Conservation (phyloP, 345 rosid genomes). For the Eucalyptus marginata region DNA sequence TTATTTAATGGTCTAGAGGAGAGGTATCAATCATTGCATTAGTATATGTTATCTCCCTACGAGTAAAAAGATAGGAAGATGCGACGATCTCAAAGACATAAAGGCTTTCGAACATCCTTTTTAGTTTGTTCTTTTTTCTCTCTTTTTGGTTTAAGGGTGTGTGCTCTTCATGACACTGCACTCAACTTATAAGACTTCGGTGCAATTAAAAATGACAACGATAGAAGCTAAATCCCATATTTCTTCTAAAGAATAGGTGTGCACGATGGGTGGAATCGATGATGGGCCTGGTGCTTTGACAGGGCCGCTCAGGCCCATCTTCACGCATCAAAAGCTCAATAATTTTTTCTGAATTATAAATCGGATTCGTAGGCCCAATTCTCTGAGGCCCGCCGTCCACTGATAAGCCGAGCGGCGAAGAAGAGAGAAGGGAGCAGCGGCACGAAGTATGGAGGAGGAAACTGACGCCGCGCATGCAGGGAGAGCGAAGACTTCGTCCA, state of each 20-base stretch:
- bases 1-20: neutral
- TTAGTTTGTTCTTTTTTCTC: neutral
- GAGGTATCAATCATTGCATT: neutral
- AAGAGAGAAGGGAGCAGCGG: neutral
- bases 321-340: neutral
- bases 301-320: neutral
- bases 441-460: neutral
- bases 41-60: neutral
- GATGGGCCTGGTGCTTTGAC: neutral
- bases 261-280: neutral
- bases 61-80: neutral
- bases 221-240: neutral
- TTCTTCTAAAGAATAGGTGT: accelerated
- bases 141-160: neutral
- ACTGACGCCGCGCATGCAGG: neutral
- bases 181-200: neutral
- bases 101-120: neutral
- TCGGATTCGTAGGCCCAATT: neutral
- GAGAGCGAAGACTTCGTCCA: neutral
- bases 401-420: neutral
- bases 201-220: neutral
- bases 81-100: accelerated
- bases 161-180: neutral
- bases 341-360: neutral
- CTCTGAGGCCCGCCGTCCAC: neutral